Conservation (phyloP, 2,329 filamentous ascomycete species). For the Hymenotorrendiella dingleyae region DNA sequence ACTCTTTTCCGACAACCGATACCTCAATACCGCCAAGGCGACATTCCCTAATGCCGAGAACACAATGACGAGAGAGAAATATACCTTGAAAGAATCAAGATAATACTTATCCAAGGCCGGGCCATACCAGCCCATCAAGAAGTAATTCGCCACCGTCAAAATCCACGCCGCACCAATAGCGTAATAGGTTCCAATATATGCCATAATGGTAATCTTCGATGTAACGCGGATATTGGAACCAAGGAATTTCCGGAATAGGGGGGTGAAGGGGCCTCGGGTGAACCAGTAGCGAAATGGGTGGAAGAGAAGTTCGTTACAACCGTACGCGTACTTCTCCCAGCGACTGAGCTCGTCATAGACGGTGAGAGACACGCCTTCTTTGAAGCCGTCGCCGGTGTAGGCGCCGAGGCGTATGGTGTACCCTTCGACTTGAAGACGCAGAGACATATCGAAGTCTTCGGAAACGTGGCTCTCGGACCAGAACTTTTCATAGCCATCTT, state of each 20-base stretch:
- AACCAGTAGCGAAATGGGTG: constrained; percentile 59
- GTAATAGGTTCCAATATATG: constrained; percentile 57
- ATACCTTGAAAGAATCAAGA: constrained; percentile 59
- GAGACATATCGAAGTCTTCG: constrained; percentile 71
- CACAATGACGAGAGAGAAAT: constrained; percentile 57
- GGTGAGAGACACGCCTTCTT: constrained; percentile 67
- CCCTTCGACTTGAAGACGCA: constrained; percentile 64
- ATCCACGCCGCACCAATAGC: constrained; percentile 62
- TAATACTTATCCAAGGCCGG: constrained; percentile 62
- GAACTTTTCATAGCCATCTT: constrained; percentile 53
- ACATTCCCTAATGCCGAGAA: constrained; percentile 49
- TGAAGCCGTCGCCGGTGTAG: constrained; percentile 64
- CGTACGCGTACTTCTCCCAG: constrained; percentile 70
- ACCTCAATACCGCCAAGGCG: constrained; percentile 52
- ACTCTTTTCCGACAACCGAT: constrained; percentile 49
- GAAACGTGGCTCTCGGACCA: constrained; percentile 74
- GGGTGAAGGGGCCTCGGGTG: constrained; percentile 56
- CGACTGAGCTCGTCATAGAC: constrained; percentile 66
- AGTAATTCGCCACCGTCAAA: constrained; percentile 63
- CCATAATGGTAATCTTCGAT: constrained; percentile 65
- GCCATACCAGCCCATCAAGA: constrained; percentile 65
- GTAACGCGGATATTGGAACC: constrained; percentile 54
- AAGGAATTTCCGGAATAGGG: constrained; percentile 55
- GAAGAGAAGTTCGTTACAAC: constrained; percentile 65
- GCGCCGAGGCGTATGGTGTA: constrained; percentile 63